These are phyloP conservation scores for Scutellaria galericulata DNA, from an alignment of 257 asterid species.

Conservation along the genomic window DNA sequence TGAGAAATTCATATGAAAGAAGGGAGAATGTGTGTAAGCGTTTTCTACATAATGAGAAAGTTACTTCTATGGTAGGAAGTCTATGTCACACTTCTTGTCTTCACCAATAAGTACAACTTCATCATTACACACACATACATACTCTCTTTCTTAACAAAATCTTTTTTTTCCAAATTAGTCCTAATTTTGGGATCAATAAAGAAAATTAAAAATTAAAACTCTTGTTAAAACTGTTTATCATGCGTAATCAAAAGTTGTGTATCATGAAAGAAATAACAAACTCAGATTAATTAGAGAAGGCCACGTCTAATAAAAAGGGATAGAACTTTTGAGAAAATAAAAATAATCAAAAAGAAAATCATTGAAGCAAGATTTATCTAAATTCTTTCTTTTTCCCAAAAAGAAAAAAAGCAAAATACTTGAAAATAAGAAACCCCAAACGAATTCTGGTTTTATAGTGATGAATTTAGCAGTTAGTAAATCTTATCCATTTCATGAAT, in stretches of 20 bases:
- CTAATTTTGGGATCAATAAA: slow-evolving; percentile 19
- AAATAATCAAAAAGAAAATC: background rate
- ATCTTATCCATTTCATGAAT: slow-evolving; percentile 31
- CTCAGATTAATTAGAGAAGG: no score
- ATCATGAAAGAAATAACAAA: no score
- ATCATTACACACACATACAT: slow-evolving; percentile 8
- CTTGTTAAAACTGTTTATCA: background rate
- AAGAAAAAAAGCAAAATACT: background rate
- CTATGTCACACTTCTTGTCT: slow-evolving; percentile 49
- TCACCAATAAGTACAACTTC: slow-evolving; percentile 35
- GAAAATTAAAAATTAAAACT: background rate
- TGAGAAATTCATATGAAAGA: slow-evolving; percentile 42
- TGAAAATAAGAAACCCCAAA: background rate
- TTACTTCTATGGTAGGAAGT: slow-evolving; percentile 53
- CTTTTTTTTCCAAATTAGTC: background rate
- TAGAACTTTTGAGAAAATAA: background rate
- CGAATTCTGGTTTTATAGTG: background rate
- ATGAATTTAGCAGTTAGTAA: slow-evolving; percentile 27
- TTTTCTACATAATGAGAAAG: slow-evolving; percentile 42
- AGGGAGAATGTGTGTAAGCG: slow-evolving; percentile 41
- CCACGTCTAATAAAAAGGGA: background rate
- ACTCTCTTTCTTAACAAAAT: background rate
- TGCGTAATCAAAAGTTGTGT: background rate
- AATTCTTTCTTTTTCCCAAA: background rate
- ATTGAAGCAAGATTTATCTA: background rate